Evolutionary conservation across 139 green algal species (phyloP), one percentile per base, ranked within the genome.

Genomic region (Coelastrella sp.): DNA sequence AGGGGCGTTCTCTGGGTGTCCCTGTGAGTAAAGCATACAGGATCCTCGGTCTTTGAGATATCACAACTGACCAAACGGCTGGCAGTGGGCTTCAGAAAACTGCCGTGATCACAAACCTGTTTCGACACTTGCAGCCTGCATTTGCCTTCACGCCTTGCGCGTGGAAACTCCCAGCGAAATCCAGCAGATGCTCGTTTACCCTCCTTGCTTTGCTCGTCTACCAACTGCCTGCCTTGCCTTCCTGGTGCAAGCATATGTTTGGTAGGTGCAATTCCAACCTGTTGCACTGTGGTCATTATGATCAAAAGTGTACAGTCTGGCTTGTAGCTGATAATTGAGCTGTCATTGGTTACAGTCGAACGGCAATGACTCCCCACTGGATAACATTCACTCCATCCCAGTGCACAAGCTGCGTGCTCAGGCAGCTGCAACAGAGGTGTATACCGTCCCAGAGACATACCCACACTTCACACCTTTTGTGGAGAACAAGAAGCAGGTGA

Each of bases 381-480:
- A 48, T 27, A 15, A 63, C 23, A 34, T 82, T 23, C 75, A 82
- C 23, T 82, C 75, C 34, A 82, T 71, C 35, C 75, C 34, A 40
- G 53, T 71, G 34, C 25, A 38, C 53, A 82, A 82, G 75, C 9
- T 82, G 45, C 68, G 68, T 57, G 68, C 68, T 27, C 35, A 82
- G 35, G 78, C 78, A 23, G 60, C 62, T 34, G 38, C 38, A 4
- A 27, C 40, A 13, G 41, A 83, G 4, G 34, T 53, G 15, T 15
- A 30, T 2, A 68, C 51, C 6, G 50, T 79, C 25, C 80, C 80
- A 37, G 38, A 57, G 19, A 59, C 60, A 53, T 86, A 86, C 80
- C 80, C 80, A 35, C 80, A 86, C 80, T 86, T 86, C 80, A 86
- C 80, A 21, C 80, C 80, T 40, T 86, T 86, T 73, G 66, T 86